Evolutionary conservation across 768 basidiomycete genomes (phyloP).

Genomic region (Amanita thiersii): DNA sequence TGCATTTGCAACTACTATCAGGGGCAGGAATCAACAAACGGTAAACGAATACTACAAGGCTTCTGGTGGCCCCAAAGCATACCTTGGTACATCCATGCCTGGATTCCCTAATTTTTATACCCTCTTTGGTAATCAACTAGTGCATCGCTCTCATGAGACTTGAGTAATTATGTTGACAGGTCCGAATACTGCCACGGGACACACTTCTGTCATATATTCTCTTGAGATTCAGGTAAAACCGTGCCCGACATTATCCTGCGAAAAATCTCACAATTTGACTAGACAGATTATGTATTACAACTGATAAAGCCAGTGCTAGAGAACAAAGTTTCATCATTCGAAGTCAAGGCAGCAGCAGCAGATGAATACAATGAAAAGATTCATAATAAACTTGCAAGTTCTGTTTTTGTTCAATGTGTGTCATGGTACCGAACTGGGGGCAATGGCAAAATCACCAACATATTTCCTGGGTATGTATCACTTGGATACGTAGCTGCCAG

Average conservation of each 20-base stretch:
- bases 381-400: constrained; percentile 13
- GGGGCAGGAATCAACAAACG: constrained; percentile 17
- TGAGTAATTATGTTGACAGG: constrained; percentile 13
- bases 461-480: constrained; percentile 25
- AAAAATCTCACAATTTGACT: background rate
- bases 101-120: constrained; percentile 33
- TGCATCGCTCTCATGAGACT: background rate
- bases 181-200: constrained; percentile 29
- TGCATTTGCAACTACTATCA: constrained; percentile 18
- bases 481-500: background rate
- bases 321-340: constrained; percentile 10
- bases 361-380: constrained; percentile 16
- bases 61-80: constrained; percentile 29
- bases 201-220: constrained; percentile 26
- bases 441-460: constrained; percentile 21
- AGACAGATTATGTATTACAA: constrained; percentile 11
- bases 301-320: constrained; percentile 17
- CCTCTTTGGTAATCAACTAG: constrained; percentile 19
- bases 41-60: constrained; percentile 24
- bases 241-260: background rate
- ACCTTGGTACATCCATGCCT: constrained; percentile 28
- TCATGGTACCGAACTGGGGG: constrained; percentile 27
- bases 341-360: constrained; percentile 14
- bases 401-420: constrained; percentile 21
- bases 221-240: constrained; percentile 27